Percentiles rank a stretch among this genome's conserved stretches.
phyloP scores from a whole-genome alignment of 2,329 filamentous ascomycete species.

The Cercospora sesami region DNA sequence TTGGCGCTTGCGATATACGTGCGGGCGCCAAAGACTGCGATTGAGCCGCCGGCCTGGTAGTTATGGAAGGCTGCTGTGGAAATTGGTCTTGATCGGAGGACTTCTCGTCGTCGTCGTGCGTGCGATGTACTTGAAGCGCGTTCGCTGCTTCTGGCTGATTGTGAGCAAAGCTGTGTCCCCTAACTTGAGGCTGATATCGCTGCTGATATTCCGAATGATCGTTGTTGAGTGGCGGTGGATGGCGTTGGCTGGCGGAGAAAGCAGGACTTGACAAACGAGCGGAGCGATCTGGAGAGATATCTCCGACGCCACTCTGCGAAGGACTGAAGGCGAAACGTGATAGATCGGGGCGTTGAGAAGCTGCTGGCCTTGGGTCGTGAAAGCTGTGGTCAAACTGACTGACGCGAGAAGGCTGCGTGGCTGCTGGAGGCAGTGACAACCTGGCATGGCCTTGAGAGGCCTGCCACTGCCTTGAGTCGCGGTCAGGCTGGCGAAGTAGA shows the following conservation, averaged over 20 bases:
- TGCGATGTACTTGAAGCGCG: neutral
- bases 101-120: neutral
- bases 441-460: slow-evolving; percentile 40
- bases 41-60: neutral
- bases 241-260: slow-evolving; percentile 39
- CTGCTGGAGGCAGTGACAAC: slow-evolving; percentile 39
- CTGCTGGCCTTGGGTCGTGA: neutral
- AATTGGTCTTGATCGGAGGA: neutral
- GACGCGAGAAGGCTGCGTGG: neutral
- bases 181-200: neutral
- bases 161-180: neutral
- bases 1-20: neutral
- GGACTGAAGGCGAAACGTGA: slow-evolving; percentile 32
- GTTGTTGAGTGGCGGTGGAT: neutral
- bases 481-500: slow-evolving; percentile 38
- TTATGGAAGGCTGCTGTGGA: neutral
- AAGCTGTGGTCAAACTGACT: neutral
- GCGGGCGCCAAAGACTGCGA: neutral
- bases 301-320: slow-evolving; percentile 29
- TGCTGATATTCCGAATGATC: neutral
- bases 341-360: neutral
- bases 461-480: slow-evolving; percentile 38
- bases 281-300: slow-evolving; percentile 34
- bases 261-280: slow-evolving; percentile 44
- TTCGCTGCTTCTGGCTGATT: neutral